A percentile compares a stretch with the other conserved stretches of the same genome.
Evolutionary conservation across 352 stramenopile species (phyloP).

Genomic region (Thalassiosira pacifica): DNA sequence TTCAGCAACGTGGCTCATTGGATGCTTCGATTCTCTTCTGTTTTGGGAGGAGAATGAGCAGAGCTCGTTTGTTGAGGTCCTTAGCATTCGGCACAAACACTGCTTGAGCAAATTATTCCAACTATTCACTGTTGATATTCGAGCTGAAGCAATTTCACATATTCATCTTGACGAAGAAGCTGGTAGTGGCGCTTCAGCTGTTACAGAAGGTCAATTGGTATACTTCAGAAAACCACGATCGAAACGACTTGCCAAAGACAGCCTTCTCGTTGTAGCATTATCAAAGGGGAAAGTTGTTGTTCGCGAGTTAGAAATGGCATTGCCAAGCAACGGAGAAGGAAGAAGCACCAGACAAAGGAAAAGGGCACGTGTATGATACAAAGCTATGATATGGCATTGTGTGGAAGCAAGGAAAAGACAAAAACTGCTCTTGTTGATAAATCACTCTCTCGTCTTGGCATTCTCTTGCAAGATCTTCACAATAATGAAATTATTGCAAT

Average conservation of each 20-base stretch:
- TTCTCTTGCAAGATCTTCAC: too few species aligned
- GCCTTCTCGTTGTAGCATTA: slow-evolving; percentile 50
- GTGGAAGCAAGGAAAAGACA: too few species aligned
- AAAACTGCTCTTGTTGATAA: too few species aligned
- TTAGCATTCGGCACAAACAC: slow-evolving; percentile 62
- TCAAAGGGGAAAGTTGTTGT: slow-evolving; percentile 63
- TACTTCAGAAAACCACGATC: slow-evolving; percentile 60
- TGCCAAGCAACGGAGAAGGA: slow-evolving; percentile 44
- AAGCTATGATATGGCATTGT: too few species aligned
- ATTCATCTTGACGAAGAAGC: slow-evolving; percentile 25
- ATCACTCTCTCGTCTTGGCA: too few species aligned
- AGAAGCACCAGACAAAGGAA: slow-evolving; percentile 46
- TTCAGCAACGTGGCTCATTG: slow-evolving; percentile 63
- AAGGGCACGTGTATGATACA: too few species aligned
- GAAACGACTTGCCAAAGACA: slow-evolving; percentile 45
- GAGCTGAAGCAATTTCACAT: slow-evolving; percentile 37
- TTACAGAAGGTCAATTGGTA: slow-evolving; percentile 45
- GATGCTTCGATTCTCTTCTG: slow-evolving; percentile 72
- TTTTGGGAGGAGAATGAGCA: slow-evolving; percentile 73
- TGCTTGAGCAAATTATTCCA: slow-evolving; percentile 67
- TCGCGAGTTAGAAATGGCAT: slow-evolving; percentile 67
- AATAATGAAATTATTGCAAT: too few species aligned
- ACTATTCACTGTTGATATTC: slow-evolving; percentile 52
- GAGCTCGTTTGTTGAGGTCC: slow-evolving; percentile 70
- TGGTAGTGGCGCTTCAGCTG: slow-evolving; percentile 15